Percentiles rank a stretch among this genome's conserved stretches.
phyloP scores from a whole-genome alignment of 148 eudicot species.

The Rhododendron williamsianum region DNA sequence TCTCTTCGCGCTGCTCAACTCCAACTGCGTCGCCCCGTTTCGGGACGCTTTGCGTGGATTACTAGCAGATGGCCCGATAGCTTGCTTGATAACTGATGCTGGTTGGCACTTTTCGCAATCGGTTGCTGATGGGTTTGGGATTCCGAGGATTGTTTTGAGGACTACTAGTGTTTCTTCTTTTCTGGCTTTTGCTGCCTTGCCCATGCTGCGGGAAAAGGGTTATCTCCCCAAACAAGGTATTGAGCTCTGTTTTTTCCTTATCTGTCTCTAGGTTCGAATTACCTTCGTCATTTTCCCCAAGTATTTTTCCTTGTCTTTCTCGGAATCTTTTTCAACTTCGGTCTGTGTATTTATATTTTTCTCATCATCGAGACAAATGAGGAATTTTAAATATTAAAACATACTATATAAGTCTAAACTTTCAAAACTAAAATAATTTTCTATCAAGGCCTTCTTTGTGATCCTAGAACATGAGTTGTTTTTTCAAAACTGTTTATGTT shows the following conservation, averaged over 20 bases:
- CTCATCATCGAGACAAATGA: too few species aligned
- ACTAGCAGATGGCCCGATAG: conserved; percentile 15
- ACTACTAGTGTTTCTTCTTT: conserved; percentile 36
- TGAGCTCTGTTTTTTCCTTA: background rate
- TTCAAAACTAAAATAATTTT: too few species aligned
- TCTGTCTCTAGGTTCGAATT: background rate
- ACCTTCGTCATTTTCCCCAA: too few species aligned
- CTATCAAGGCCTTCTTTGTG: too few species aligned
- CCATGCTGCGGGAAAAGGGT: conserved; percentile 33
- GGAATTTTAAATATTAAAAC: too few species aligned
- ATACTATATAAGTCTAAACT: too few species aligned
- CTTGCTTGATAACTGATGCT: conserved; percentile 56
- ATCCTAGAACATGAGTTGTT: background rate
- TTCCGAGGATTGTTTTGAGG: conserved; percentile 55
- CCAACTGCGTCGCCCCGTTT: conserved; percentile 26
- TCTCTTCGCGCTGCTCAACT: conserved; percentile 25
- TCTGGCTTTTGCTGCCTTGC: conserved; percentile 24
- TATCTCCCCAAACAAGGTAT: conserved; percentile 38
- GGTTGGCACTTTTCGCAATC: conserved; percentile 22
- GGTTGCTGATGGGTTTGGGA: conserved; percentile 39
- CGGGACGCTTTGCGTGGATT: conserved; percentile 25
- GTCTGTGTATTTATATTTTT: too few species aligned
- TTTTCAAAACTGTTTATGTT: too few species aligned
- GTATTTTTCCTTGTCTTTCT: too few species aligned
- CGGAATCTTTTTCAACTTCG: too few species aligned